Base-by-base conservation (phyloP, 345 rosid species). In the Euphorbia lathyris region DNA sequence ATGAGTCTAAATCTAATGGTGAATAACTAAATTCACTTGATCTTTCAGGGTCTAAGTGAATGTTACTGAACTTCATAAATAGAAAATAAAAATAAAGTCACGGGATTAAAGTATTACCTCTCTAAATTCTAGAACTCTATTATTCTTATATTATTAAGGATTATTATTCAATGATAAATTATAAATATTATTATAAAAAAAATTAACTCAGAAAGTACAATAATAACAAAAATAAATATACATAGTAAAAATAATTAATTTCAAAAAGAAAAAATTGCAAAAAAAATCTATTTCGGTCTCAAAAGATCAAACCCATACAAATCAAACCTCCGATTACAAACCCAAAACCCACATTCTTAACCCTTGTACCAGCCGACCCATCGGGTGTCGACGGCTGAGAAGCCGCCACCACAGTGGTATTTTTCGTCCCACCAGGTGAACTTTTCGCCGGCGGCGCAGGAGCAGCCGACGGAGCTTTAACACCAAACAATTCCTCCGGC, bases 401-500 rank as follows among this genome's bases (percentile, higher is more conserved):
- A 0, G 87, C 72, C 1, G 87, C 72, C 1, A 57, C 69, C 1
- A 57, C 40, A 0, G 77, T 75, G 10, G 77, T 3, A 70, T 65
- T 82, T 2, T 76, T 77, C 1, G 79, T 48, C 5, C 66, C 68
- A 7, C 67, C 63, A 1, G 83, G 16, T 0, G 78, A 47, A 34
- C 77, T 67, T 16, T 75, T 65, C 0, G 68, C 25, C 5, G 80
- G 25, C 0, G 91, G 70, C 1, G 81, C 34, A 1, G 96, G 84
- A 9, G 89, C 76, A 3, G 69, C 82, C 0, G 82, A 69, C 0
- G 87, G 82, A 43, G 81, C 34, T 22, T 83, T 78, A 9, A 74
- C 67, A 48, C 81, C 93, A 1, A 71, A 90, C 82, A 91, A 63
- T 71, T 80, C 85, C 16, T 72, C 80, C 23, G 98, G 95, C 79